Percentiles rank a stretch among this genome's conserved stretches.
phyloP scores from a whole-genome alignment of 2,329 filamentous ascomycete genomes.

The Onygena corvina region DNA sequence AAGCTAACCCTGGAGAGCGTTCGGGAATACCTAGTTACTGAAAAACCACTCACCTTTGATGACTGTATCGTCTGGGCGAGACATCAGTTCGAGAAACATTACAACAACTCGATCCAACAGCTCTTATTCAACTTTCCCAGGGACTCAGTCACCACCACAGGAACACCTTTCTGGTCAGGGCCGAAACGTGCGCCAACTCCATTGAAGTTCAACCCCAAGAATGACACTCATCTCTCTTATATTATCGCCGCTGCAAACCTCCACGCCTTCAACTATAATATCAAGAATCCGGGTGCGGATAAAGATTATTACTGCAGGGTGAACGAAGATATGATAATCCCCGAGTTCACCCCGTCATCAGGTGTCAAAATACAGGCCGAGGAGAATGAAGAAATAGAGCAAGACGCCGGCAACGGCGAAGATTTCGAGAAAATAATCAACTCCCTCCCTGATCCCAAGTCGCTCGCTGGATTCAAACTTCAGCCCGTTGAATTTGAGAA shows the following conservation, averaged over 20 bases:
- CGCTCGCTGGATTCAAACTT: slow-evolving; percentile 76
- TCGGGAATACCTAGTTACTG: slow-evolving; percentile 77
- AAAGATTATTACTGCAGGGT: slow-evolving; percentile 65
- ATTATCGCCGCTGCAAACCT: slow-evolving; percentile 80
- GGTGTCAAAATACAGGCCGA: slow-evolving; percentile 94
- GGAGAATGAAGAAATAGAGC: slow-evolving; percentile 57
- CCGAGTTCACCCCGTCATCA: slow-evolving; percentile 82
- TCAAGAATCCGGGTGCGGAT: slow-evolving; percentile 66
- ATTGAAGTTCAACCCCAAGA: slow-evolving; percentile 73
- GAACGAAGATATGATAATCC: slow-evolving; percentile 83
- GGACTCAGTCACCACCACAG: slow-evolving; percentile 75
- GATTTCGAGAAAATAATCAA: slow-evolving; percentile 61
- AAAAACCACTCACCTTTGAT: slow-evolving; percentile 84
- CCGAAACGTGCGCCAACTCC: slow-evolving; percentile 92
- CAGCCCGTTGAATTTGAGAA: slow-evolving; percentile 95
- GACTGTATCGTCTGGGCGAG: slow-evolving; percentile 96
- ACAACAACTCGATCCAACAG: slow-evolving; percentile 92
- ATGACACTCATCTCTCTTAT: slow-evolving; percentile 78
- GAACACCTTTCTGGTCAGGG: slow-evolving; percentile 93
- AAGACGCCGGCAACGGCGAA: slow-evolving; percentile 75
- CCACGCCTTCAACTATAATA: slow-evolving; percentile 95
- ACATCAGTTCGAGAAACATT: slow-evolving; percentile 87
- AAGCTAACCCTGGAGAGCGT: slow-evolving; percentile 86
- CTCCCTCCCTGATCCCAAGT: slow-evolving; percentile 64
- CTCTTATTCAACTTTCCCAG: slow-evolving; percentile 95